Percentiles rank a stretch among this genome's conserved stretches.
phyloP scores from a whole-genome alignment of 106 monocot genomes.

The Posidonia australis region DNA sequence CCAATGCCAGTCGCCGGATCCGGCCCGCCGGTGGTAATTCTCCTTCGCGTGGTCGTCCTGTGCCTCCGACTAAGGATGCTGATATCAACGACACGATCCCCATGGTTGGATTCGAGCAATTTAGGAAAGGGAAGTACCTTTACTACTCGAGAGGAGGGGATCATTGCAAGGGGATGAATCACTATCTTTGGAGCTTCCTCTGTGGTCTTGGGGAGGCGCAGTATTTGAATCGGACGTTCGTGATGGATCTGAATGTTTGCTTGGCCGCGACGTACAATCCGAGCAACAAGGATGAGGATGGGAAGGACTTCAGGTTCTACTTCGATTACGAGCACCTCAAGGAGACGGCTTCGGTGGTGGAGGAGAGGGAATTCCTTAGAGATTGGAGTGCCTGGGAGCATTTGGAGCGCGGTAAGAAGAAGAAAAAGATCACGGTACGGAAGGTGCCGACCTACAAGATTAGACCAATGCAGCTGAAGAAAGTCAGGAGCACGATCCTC shows the following conservation, averaged over 20 bases:
- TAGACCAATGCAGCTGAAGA: constrained; percentile 72
- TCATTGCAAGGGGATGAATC: constrained; percentile 49
- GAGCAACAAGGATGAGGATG: constrained; percentile 24
- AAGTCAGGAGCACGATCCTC: constrained; percentile 48
- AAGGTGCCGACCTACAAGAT: constrained; percentile 68
- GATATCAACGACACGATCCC: constrained; percentile 84
- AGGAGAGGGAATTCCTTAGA: constrained; percentile 52
- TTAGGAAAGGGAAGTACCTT: constrained; percentile 47
- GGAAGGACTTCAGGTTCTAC: constrained; percentile 40
- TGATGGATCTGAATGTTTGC: constrained; percentile 34
- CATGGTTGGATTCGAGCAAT: constrained; percentile 43
- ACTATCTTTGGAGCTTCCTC: constrained; percentile 42
- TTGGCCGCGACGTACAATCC: constrained; percentile 21
- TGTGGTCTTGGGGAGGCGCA: constrained; percentile 41
- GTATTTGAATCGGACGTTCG: constrained; percentile 37
- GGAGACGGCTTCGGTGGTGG: constrained; percentile 59
- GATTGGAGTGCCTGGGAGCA: constrained; percentile 62
- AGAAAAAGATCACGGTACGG: constrained; percentile 24
- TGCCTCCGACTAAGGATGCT: constrained; percentile 7
- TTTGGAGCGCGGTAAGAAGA: constrained; percentile 1
- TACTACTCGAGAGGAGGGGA: constrained; percentile 71
- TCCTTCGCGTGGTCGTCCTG: too few relatives aligned
- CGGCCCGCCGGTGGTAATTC: too few relatives aligned
- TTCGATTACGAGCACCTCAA: constrained; percentile 85
- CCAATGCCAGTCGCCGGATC: constrained; percentile 27